Base-by-base conservation (phyloP, 78 protist genomes). In the Dictyostelium citrinum region DNA sequence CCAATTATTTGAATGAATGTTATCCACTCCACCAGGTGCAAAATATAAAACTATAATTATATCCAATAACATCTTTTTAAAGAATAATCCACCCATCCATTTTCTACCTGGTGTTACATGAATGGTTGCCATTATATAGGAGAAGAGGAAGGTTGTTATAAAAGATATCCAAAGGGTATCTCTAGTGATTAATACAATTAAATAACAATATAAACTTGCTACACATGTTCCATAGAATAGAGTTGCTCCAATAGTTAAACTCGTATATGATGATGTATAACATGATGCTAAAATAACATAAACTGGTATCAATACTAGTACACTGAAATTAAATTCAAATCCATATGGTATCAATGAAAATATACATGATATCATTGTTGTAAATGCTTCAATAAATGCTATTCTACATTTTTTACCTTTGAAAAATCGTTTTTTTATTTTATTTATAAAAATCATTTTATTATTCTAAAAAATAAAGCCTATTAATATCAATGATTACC, bases 51-150 rank as follows among this genome's bases (percentile, higher is more conserved):
- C n/a, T 9, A 84, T 39, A 4, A 76, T 49, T 3, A 84, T 14
- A 41, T 84, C 91, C 12, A 84, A 9, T 5, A 84, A 22, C 4
- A 76, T 35, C 64, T 84, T 84, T n/a, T 84, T 84, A 61, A 51
- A 31, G 11, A 37, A 12, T 11, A 84, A 55, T 1, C 29, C 64
- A 55, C 20, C 76, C 41, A 84, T 58, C 91, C 91, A 84, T 35
- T 82, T 31, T 37, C 83, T 16, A 10, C 82, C 82, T 14, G 70
- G 17, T 24, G 83, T 20, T 12, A 71, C 12, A 5, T 20, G 22
- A 20, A 58, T 20, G 3, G 83, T n/a, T 45, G 24, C 64, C 3
- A 84, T 58, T 2, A 84, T 24, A 16, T 37, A 84, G 6, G 68
- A 31, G 9, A 76, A 51, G 8, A 76, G 16, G 31, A 76, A 55